Evolutionary conservation across 306 rosid species (phyloP).

Genomic region (Castanopsis chinensis): DNA sequence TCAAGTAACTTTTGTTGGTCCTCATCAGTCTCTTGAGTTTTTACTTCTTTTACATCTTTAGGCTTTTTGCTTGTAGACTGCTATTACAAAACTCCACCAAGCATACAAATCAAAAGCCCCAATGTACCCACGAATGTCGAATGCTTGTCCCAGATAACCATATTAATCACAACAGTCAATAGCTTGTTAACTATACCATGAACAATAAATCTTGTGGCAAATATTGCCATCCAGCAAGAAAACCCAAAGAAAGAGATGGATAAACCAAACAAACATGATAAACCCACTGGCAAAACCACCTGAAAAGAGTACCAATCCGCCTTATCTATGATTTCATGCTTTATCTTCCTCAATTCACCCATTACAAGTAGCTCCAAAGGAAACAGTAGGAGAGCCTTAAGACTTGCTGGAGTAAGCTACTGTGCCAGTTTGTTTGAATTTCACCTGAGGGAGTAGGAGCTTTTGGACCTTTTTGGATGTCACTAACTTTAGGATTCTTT

Average conservation of each 20-base stretch:
- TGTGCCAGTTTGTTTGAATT: slow-evolving; percentile 44
- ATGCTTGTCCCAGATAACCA: slow-evolving; percentile 80
- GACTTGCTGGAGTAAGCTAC: slow-evolving; percentile 38
- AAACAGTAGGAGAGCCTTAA: slow-evolving; percentile 79
- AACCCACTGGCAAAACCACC: slow-evolving; percentile 64
- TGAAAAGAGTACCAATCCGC: slow-evolving; percentile 65
- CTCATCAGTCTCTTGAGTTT: slow-evolving; percentile 38
- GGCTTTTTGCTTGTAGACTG: slow-evolving; percentile 69
- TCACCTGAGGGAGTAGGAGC: slow-evolving; percentile 21
- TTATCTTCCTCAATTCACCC: slow-evolving; percentile 78
- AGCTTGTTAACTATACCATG: slow-evolving; percentile 89
- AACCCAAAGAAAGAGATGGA: slow-evolving; percentile 86
- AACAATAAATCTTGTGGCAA: slow-evolving; percentile 79
- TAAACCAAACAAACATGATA: slow-evolving; percentile 73
- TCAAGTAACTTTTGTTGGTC: slow-evolving; percentile 63
- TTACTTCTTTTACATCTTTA: slow-evolving; percentile 41
- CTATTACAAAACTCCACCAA: slow-evolving; percentile 73
- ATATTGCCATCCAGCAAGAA: slow-evolving; percentile 80
- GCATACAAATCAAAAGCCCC: slow-evolving; percentile 78
- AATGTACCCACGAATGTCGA: slow-evolving; percentile 73
- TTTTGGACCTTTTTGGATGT: slow-evolving; percentile 30
- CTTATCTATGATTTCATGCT: slow-evolving; percentile 64
- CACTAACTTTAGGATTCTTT: slow-evolving; percentile 40
- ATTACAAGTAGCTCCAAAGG: slow-evolving; percentile 72
- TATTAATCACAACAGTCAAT: slow-evolving; percentile 72